Percentiles rank a stretch among this genome's conserved stretches.
Evolutionary conservation across 2,329 filamentous ascomycete species (phyloP).

Genomic region (Fusarium nygamai): DNA sequence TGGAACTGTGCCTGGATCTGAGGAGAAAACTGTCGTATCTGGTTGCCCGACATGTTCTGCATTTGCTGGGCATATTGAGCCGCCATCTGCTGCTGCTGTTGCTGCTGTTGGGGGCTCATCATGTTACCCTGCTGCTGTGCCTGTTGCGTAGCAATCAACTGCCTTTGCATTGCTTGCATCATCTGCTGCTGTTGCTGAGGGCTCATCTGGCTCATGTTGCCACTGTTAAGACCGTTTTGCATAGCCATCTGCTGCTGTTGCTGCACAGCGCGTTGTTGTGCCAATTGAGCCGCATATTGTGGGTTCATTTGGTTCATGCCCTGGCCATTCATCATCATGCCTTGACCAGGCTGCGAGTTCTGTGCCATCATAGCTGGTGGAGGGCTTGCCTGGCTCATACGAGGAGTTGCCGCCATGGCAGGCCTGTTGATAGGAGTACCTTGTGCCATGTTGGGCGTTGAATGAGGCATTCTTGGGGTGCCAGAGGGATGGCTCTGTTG

Average conservation of each 20-base stretch:
- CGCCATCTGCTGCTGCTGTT: conserved; percentile 55
- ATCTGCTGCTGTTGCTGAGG: conserved; percentile 54
- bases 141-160: conserved; percentile 51
- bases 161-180: conserved; percentile 52
- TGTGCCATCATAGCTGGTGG: conserved; percentile 68
- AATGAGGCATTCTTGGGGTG: conserved; percentile 70
- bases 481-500: conserved; percentile 72
- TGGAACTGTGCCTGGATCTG: conserved; percentile 51
- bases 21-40: conserved; percentile 49
- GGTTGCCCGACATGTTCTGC: conserved; percentile 52
- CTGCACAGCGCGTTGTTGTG: conserved; percentile 57
- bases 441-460: conserved; percentile 69
- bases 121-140: conserved; percentile 52
- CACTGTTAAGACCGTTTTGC: conserved; percentile 51
- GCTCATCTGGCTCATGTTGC: conserved; percentile 51
- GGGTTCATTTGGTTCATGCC: conserved; percentile 52
- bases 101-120: conserved; percentile 53
- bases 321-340: conserved; percentile 64
- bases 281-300: conserved; percentile 57
- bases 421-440: conserved; percentile 67
- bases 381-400: conserved; percentile 71
- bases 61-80: conserved; percentile 57
- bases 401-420: conserved; percentile 65
- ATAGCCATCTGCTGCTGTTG: conserved; percentile 56
- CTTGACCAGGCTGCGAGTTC: conserved; percentile 61